phyloP scores from a whole-genome alignment of 371 early-diverging fungal genomes.

The Mucor lusitanicus region DNA sequence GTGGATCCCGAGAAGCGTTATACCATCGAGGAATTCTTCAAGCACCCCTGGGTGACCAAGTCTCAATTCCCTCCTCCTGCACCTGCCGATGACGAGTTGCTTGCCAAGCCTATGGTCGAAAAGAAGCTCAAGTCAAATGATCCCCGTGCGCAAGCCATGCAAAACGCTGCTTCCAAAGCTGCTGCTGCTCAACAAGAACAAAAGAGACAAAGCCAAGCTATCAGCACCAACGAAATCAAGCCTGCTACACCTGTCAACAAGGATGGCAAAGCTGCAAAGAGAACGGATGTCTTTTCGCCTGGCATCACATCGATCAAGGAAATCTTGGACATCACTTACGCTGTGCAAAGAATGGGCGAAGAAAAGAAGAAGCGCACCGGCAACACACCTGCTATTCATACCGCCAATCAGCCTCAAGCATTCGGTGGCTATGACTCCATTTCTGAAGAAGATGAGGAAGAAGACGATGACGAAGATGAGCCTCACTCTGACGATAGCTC shows the following conservation, averaged over 20 bases:
- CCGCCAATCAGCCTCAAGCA: not conserved
- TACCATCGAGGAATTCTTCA: constrained; percentile 68
- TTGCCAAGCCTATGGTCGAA: not conserved
- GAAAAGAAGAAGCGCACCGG: constrained; percentile 37
- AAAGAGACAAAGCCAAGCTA: constrained; percentile 25
- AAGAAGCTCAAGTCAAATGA: constrained; percentile 11
- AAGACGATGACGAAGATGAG: constrained; percentile 23
- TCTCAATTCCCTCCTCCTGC: constrained; percentile 31
- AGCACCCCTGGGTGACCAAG: constrained; percentile 79
- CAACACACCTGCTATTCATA: constrained; percentile 1
- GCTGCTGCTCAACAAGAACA: constrained; percentile 23
- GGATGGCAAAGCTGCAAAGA: constrained; percentile 4
- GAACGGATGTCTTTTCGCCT: constrained; percentile 39
- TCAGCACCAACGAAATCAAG: constrained; percentile 2
- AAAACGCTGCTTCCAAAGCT: constrained; percentile 25
- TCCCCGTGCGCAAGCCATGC: constrained; percentile 25
- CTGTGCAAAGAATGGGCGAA: constrained; percentile 61
- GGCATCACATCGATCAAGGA: constrained; percentile 54
- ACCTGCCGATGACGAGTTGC: not conserved
- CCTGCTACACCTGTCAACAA: not conserved
- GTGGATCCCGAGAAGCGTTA: constrained; percentile 58
- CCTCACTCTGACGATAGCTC: not conserved
- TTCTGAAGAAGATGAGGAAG: constrained; percentile 27
- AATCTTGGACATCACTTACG: constrained; percentile 56
- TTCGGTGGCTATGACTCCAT: constrained; percentile 22